Conservation (phyloP, 805 yeast genomes). For the Kuraishia cidri region DNA sequence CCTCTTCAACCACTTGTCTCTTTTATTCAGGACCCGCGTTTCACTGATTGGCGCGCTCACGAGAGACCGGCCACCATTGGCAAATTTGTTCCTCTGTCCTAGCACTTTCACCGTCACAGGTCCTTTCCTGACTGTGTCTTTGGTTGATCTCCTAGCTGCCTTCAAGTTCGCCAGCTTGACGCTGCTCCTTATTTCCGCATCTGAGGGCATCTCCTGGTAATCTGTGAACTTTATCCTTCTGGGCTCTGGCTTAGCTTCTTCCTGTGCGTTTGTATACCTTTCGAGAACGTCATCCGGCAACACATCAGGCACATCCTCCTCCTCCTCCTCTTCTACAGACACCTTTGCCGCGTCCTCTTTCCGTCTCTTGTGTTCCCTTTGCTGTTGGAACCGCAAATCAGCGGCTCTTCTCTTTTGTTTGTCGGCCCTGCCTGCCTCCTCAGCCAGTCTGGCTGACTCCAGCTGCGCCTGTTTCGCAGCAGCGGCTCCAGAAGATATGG, state of each 20-base stretch:
- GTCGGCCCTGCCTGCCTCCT: constrained; percentile 13
- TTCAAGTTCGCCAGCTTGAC: constrained; percentile 16
- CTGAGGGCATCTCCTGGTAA: constrained; percentile 6
- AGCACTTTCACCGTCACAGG: constrained; percentile 30
- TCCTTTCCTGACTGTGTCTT: constrained; percentile 22
- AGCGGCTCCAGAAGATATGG: constrained; percentile 12
- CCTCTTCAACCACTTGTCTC: constrained; percentile 9
- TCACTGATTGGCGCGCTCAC: constrained; percentile 13
- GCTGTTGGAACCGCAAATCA: constrained; percentile 16
- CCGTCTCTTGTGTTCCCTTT: constrained; percentile 19
- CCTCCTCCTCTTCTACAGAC: constrained; percentile 5
- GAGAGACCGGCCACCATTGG: constrained; percentile 3
- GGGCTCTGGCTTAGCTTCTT: constrained; percentile 10
- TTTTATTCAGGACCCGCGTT: constrained; percentile 6
- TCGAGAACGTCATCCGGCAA: constrained; percentile 30
- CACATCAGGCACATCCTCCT: constrained; percentile 22
- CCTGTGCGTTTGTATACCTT: constrained; percentile 9
- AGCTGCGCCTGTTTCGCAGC: constrained; percentile 18
- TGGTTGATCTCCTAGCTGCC: constrained; percentile 20
- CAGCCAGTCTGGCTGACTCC: constrained; percentile 8
- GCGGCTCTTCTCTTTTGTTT: constrained; percentile 23
- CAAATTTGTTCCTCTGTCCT: constrained; percentile 6
- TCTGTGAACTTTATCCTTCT: constrained; percentile 23
- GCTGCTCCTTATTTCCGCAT: constrained; percentile 9
- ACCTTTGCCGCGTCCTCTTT: constrained; percentile 7